A percentile compares a stretch with the other conserved stretches of the same genome.
phyloP scores from a whole-genome alignment of 805 yeast genomes.

The Jamesozyma rosinii region DNA sequence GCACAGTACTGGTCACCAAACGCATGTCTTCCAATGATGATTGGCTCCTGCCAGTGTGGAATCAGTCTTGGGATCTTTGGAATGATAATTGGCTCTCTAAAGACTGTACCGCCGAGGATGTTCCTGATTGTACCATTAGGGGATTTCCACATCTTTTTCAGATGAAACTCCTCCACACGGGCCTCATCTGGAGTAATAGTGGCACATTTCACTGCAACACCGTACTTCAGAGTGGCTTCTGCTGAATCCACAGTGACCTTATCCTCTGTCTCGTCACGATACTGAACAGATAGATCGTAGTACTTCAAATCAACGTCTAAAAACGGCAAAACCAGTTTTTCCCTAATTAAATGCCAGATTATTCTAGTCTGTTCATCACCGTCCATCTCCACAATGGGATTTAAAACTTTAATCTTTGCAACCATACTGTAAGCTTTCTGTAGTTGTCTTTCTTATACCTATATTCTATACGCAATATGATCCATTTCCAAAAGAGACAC shows the following conservation, averaged over 20 bases:
- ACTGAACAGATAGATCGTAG: slow-evolving; percentile 80
- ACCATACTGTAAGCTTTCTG: no score
- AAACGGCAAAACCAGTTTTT: slow-evolving; percentile 75
- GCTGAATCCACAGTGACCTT: slow-evolving; percentile 86
- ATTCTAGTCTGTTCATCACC: slow-evolving; percentile 97
- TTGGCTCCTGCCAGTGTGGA: slow-evolving; percentile 90
- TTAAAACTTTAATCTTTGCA: slow-evolving; percentile 64
- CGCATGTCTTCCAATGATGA: slow-evolving; percentile 95
- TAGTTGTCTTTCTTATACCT: no score
- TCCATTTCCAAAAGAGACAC: no score
- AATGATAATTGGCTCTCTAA: slow-evolving; percentile 92
- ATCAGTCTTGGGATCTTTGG: slow-evolving; percentile 80
- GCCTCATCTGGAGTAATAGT: slow-evolving; percentile 98
- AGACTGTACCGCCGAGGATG: slow-evolving; percentile 91
- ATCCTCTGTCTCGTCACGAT: slow-evolving; percentile 83
- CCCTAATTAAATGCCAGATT: slow-evolving; percentile 87
- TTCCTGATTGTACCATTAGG: slow-evolving; percentile 97
- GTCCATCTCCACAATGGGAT: slow-evolving; percentile 92
- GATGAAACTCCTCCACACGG: slow-evolving; percentile 79
- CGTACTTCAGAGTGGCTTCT: slow-evolving; percentile 74
- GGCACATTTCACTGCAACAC: slow-evolving; percentile 95
- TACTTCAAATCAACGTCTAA: slow-evolving; percentile 81
- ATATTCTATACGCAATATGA: no score
- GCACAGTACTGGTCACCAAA: slow-evolving; percentile 96
- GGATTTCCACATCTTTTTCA: slow-evolving; percentile 95